Evolutionary conservation across 305 asterid genomes (phyloP).

Genomic region (Lippia alba): DNA sequence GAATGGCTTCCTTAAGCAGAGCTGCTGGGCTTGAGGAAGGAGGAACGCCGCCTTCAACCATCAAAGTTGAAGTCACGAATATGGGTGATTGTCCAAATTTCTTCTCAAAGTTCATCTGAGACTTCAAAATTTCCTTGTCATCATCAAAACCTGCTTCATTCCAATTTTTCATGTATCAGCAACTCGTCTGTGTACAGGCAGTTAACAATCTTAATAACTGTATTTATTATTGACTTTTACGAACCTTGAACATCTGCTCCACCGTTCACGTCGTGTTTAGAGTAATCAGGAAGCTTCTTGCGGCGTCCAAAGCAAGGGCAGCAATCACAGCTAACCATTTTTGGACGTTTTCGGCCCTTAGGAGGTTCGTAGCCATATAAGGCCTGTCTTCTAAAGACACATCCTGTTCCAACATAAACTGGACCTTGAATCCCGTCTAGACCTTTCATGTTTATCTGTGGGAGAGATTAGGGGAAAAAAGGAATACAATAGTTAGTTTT

Average conservation of each 20-base stretch:
- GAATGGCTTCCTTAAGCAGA: conserved; percentile 92
- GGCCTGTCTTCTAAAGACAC: conserved; percentile 90
- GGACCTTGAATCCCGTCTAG: conserved; percentile 99
- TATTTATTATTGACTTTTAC: conserved; percentile 22
- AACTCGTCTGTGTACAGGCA: conserved; percentile 5
- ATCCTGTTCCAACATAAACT: conserved; percentile 96
- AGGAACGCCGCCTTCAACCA: conserved; percentile 97
- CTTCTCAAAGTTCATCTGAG: conserved; percentile 95
- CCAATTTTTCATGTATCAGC: conserved; percentile 17
- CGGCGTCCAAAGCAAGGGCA: conserved; percentile 95
- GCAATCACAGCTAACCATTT: conserved; percentile 93
- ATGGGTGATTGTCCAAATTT: conserved; percentile 93
- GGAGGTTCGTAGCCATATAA: conserved; percentile 91
- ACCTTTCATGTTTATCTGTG: conserved; percentile 97
- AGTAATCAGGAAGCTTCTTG: conserved; percentile 66
- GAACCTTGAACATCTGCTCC: conserved; percentile 65
- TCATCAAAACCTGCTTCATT: conserved; percentile 68
- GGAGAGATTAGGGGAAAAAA: conserved; percentile 4
- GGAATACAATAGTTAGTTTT: background rate
- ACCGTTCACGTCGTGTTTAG: conserved; percentile 58
- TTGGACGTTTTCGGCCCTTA: conserved; percentile 78
- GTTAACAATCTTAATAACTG: conserved; percentile 20
- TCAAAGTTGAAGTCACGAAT: conserved; percentile 89
- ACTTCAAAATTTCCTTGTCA: conserved; percentile 79
- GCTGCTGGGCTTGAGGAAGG: conserved; percentile 98